These are phyloP conservation scores for Coix lacrymajobi DNA, from an alignment of 176 grass and related monocot species.

Conservation along the genomic window DNA sequence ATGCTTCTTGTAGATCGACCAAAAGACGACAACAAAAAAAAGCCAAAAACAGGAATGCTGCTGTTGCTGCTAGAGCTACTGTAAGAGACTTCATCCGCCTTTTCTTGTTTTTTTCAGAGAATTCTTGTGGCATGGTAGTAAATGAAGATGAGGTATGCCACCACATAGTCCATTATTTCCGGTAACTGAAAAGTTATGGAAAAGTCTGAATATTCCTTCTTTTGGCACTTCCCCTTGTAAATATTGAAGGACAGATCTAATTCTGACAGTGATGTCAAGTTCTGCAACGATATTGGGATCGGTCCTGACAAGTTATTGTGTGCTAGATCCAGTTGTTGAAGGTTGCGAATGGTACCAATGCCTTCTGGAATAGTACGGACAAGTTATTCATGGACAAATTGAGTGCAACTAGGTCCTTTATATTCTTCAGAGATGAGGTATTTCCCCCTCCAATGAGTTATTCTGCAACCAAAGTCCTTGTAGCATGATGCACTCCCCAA, in stretches of 20 bases:
- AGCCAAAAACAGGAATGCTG: background rate
- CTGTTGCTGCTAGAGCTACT: background rate
- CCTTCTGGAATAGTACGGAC: background rate
- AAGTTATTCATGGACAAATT: conserved; percentile 27
- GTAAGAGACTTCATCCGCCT: background rate
- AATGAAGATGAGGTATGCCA: conserved; percentile 28
- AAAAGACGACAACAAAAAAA: too few relatives aligned
- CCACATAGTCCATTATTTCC: conserved; percentile 33
- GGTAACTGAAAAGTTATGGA: background rate
- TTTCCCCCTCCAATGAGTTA: conserved; percentile 40
- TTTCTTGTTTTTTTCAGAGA: background rate
- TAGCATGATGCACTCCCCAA: conserved; percentile 23
- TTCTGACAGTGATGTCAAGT: background rate
- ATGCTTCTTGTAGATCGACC: background rate
- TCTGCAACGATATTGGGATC: conserved; percentile 11
- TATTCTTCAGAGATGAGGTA: conserved; percentile 23
- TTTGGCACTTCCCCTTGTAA: conserved; percentile 34
- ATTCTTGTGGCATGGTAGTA: background rate
- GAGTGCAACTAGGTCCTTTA: conserved; percentile 16
- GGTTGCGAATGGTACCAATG: background rate
- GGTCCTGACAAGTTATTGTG: conserved; percentile 32
- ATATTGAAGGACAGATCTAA: conserved; percentile 45
- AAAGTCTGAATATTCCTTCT: conserved; percentile 12
- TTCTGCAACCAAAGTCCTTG: conserved; percentile 7
- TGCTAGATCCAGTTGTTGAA: conserved; percentile 4